These are phyloP conservation scores for Aspergillus ochraceus DNA, from an alignment of 2,329 filamentous ascomycete species.

Conservation along the genomic window DNA sequence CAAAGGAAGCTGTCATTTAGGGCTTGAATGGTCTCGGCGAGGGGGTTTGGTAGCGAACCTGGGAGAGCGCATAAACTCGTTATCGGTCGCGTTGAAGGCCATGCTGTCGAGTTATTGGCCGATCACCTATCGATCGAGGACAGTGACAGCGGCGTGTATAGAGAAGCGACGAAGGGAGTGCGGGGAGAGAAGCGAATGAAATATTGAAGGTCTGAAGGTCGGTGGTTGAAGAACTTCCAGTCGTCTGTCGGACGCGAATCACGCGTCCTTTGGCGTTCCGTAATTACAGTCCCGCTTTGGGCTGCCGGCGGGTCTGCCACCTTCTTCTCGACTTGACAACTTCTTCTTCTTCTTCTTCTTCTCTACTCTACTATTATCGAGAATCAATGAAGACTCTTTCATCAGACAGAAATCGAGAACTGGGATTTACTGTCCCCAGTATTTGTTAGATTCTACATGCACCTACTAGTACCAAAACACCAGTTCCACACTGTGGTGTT, in stretches of 20 bases:
- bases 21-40: background rate
- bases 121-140: background rate
- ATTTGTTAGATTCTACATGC: too few relatives aligned
- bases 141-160: background rate
- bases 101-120: slow-evolving; percentile 12
- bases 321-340: background rate
- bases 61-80: slow-evolving; percentile 30
- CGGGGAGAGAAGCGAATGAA: background rate
- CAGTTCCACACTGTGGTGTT: too few relatives aligned
- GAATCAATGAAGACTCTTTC: background rate
- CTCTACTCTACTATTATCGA: background rate
- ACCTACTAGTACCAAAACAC: too few relatives aligned
- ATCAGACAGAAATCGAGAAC: too few relatives aligned
- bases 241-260: slow-evolving; percentile 17
- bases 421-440: too few relatives aligned
- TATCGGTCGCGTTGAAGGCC: slow-evolving; percentile 16
- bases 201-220: background rate
- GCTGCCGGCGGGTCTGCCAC: background rate
- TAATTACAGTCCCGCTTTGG: slow-evolving; percentile 27
- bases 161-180: background rate
- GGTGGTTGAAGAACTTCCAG: background rate
- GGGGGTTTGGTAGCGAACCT: slow-evolving; percentile 21
- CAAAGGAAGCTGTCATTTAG: background rate
- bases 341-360: background rate
- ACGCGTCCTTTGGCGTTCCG: slow-evolving; percentile 28